Evolutionary conservation across 164 flowering plant genomes (phyloP).

Genomic region (Nelumbo lutea): DNA sequence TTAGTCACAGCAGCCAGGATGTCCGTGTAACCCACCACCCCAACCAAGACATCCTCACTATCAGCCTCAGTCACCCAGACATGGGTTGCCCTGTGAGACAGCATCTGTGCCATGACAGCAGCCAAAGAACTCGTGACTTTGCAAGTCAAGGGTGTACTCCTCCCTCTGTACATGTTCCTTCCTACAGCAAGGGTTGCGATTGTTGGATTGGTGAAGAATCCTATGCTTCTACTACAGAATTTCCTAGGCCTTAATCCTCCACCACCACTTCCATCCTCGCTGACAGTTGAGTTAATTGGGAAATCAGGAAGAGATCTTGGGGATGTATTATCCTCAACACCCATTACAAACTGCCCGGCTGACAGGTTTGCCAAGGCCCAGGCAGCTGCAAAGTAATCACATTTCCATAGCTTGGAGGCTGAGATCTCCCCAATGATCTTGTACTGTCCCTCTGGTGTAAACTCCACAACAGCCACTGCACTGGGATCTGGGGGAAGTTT

Average conservation of each 20-base stretch:
- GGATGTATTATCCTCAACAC: constrained; percentile 59
- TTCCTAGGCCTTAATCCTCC: constrained; percentile 33
- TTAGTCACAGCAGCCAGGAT: constrained; percentile 71
- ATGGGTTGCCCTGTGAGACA: constrained; percentile 88
- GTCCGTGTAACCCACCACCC: constrained; percentile 80
- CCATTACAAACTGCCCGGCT: constrained; percentile 97
- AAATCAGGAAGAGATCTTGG: constrained; percentile 38
- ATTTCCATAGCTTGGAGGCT: constrained; percentile 81
- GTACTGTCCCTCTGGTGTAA: constrained; percentile 34
- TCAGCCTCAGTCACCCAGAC: constrained; percentile 93
- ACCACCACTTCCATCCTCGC: constrained; percentile 20
- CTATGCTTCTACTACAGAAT: constrained; percentile 80
- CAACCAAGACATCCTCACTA: constrained; percentile 65
- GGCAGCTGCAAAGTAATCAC: constrained; percentile 84
- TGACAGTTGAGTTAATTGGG: constrained; percentile 18
- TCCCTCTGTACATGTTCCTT: constrained; percentile 81
- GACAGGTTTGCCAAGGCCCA: constrained; percentile 94
- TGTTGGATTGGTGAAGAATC: constrained; percentile 50
- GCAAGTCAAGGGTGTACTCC: constrained; percentile 89
- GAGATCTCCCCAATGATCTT: constrained; percentile 94
- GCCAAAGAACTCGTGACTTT: constrained; percentile 77
- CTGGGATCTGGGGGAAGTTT: constrained; percentile 59
- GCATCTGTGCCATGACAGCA: constrained; percentile 98
- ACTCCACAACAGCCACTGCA: constrained; percentile 83
- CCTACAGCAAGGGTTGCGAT: constrained; percentile 37